A percentile compares a stretch with the other conserved stretches of the same genome.
These are phyloP conservation scores for Penicillium diatomitis DNA, from an alignment of 495 filamentous ascomycete genomes.

Conservation along the genomic window DNA sequence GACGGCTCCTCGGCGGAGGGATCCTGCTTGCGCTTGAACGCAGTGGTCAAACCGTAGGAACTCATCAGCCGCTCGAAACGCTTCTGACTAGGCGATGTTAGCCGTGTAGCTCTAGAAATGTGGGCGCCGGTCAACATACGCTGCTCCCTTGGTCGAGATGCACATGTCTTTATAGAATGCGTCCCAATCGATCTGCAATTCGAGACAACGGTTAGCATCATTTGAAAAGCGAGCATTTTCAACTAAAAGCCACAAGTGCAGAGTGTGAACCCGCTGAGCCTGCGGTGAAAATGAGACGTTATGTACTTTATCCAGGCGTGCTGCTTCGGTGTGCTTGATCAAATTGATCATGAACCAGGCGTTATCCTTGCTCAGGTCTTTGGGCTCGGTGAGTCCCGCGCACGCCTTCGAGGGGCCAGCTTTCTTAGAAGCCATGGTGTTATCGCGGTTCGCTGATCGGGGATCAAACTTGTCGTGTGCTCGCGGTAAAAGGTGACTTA, in stretches of 20 bases:
- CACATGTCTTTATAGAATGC: not conserved
- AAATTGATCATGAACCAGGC: not conserved
- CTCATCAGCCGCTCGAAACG: not conserved
- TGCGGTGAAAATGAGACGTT: no score
- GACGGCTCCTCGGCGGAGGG: not conserved
- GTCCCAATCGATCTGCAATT: not conserved
- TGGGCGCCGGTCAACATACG: not conserved
- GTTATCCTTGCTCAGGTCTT: not conserved
- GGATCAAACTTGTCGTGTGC: no score
- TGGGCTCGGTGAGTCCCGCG: not conserved
- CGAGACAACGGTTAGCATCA: no score
- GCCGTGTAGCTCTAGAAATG: not conserved
- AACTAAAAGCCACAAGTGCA: no score
- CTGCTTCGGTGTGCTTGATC: not conserved
- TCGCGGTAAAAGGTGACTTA: no score
- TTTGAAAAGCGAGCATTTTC: no score
- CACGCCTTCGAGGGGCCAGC: no score
- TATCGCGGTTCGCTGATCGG: no score
- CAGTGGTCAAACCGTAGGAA: not conserved
- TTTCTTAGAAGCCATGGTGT: no score
- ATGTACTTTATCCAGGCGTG: not conserved
- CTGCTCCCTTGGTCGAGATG: not conserved
- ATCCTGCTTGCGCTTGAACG: not conserved
- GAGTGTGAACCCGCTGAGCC: no score
- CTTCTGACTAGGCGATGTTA: not conserved